Base-by-base conservation (phyloP, 331 rosid genomes). In the Malus hybrid region DNA sequence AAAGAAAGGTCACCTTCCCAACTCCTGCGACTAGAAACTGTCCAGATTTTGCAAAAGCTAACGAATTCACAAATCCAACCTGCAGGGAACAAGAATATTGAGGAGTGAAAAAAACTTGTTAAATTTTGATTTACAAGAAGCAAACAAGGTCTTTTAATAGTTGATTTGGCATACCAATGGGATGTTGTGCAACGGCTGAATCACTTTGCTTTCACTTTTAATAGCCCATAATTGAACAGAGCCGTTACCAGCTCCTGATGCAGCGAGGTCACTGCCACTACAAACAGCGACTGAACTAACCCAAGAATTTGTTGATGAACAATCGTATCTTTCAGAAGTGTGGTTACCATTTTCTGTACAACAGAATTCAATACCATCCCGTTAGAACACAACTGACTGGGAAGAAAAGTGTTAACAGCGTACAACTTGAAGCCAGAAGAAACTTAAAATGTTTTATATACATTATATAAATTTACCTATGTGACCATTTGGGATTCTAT, bases 161-260 rank as follows among this genome's bases (percentile, higher is more conserved):
- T 70, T 77, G 62, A 67, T 83, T 78, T 85, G 71, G 63, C 96
- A 80, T 87, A 93, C 98, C 97, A 91, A n/a, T 14, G 95, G 90
- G 62, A 92, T 85, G 77, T 80, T 72, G 74, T 81, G 81, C 33
- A 92, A 81, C 9, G 96, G 76, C 78, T 79, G 80, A 61, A 92
- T 71, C 67, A 78, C 85, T 68, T 85, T 94, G 62, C 83, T 71
- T 78, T 94, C 99, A 77, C 85, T 88, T 70, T 78, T 84, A 77
- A 90, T 28, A 78, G 86, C 78, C 97, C 96, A 94, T 72, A 94
- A 78, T 73, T 88, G 87, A 75, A 94, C 92, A 29, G 71, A 88
- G 39, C 99, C 99, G 56, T 90, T 88, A 58, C 96, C 97, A 16
- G 97, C 99, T 58, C 96, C 97, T 64, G 97, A 90, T 75, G 96